Base-by-base conservation (phyloP, 768 basidiomycete species). In the Dendrothele bispora region DNA sequence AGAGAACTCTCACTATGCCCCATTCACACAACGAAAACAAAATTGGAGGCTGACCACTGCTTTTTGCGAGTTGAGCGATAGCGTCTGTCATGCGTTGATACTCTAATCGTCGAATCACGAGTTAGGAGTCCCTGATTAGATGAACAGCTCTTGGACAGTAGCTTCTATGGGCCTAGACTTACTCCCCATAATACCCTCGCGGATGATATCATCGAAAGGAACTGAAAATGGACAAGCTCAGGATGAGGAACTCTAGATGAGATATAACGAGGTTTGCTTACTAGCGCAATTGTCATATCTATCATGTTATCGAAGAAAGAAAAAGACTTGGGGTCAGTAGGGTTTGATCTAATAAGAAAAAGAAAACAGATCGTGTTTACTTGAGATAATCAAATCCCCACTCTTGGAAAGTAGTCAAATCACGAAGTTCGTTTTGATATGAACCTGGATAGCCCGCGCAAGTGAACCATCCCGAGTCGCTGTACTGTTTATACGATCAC, bases 331-430 rank as follows among this genome's bases (percentile, higher is more conserved):
- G n/a, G n/a, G n/a, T n/a, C n/a, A n/a, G n/a, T n/a, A n/a, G n/a
- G n/a, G n/a, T n/a, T n/a, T n/a, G n/a, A n/a, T n/a, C n/a, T n/a
- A n/a, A n/a, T n/a, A n/a, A n/a, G n/a, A n/a, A n/a, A n/a, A n/a
- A n/a, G n/a, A n/a, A n/a, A n/a, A n/a, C 21, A 7, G 38, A 17
- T 37, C 32, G 25, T 5, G 53, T 74, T 37, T 43, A 83, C 83
- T 85, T 86, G 36, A 85, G 67, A 53, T 80, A 81, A 61, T 85
- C 79, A 46, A 85, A 83, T 6, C 82, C 82, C 84, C 84, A 85
- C 27, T 79, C 71, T 38, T 75, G 73, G 63, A 84, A 85, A 4
- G 74, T 66, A 52, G 71, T 73, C 4, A 70, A 70, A 55, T 86
- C 83, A 21, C 80, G 75, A 21, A 62, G 50, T 63, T 86, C 84